Conservation (phyloP, 2,329 filamentous ascomycete species). For the Diaporthe velutina region DNA sequence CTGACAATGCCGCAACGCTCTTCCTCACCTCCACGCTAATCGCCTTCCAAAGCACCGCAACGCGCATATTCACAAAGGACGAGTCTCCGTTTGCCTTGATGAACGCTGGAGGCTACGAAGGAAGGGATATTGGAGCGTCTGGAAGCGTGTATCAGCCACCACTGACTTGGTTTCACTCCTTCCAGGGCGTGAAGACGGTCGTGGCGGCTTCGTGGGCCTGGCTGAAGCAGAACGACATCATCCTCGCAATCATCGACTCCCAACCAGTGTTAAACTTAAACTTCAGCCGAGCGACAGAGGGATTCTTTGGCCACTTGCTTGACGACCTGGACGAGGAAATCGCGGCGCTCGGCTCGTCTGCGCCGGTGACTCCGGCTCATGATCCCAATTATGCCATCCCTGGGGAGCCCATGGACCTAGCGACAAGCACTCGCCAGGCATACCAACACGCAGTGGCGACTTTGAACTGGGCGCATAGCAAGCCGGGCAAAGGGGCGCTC, state of each 20-base stretch:
- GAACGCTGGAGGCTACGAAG: conserved; percentile 41
- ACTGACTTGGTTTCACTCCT: conserved; percentile 75
- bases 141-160: conserved; percentile 66
- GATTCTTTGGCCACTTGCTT: conserved; percentile 73
- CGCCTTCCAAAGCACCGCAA: conserved; percentile 75
- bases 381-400: conserved; percentile 28
- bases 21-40: conserved; percentile 75
- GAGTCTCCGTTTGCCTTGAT: conserved; percentile 55
- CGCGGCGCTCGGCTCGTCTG: conserved; percentile 43
- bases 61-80: conserved; percentile 72
- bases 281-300: conserved; percentile 63
- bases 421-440: conserved; percentile 61
- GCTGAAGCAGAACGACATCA: conserved; percentile 68
- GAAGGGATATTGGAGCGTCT: conserved; percentile 36
- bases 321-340: conserved; percentile 70
- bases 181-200: conserved; percentile 75
- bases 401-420: conserved; percentile 45
- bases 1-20: conserved; percentile 71
- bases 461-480: conserved; percentile 75
- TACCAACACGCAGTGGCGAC: conserved; percentile 76
- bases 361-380: not conserved
- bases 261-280: conserved; percentile 74
- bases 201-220: conserved; percentile 75
- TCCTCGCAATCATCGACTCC: conserved; percentile 73
- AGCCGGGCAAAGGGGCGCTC: conserved; percentile 69